Evolutionary conservation across 371 early-diverging fungal species (phyloP), one percentile per base, ranked within the genome.

Genomic region (Lichtheimia ornata): DNA sequence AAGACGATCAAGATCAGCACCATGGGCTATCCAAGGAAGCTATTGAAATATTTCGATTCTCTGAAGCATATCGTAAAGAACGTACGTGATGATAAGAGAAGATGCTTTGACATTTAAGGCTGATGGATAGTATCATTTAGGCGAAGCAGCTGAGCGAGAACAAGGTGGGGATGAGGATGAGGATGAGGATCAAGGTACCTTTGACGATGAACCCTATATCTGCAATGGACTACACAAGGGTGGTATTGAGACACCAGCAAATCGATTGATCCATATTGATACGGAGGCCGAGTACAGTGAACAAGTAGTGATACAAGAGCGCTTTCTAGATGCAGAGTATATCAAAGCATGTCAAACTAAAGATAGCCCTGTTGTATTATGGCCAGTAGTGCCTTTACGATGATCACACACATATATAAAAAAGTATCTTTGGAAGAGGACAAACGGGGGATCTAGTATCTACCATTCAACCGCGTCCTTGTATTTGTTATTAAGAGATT

Each of bases 31-130:
- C 71, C 15, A 59, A 71, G 50, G 75, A 78, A 54, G 71, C 71
- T 2, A 70, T 74, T 50, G 78, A 68, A 20, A 75, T 78, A 28
- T 73, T 78, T 50, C 20, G 56, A n/a, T 74, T 74, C 41, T 78
- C 78, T 24, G 78, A 74, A 57, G 70, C 71, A 0, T 78, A 73
- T 53, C 54, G 58, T 43, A 69, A 67, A 54, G 66, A 78, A 59
- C 62, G 71, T 70, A 56, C 50, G 57, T 56, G 2, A 12, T 42
- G 12, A 27, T 4, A 42, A 12, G 13, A 20, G 0, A 27, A 22
- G 0, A 56, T 45, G 13, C 11, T 42, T 40, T 42, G 28, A 15
- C 35, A 1, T 17, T 50, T 50, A 11, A 50, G n/a, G 6, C 3
- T 18, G 5, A n/a, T 15, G 4, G n/a, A 45, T 6, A 15, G 2